Base-by-base conservation (phyloP, 768 basidiomycete species). In the Fomitopsis pulvina region DNA sequence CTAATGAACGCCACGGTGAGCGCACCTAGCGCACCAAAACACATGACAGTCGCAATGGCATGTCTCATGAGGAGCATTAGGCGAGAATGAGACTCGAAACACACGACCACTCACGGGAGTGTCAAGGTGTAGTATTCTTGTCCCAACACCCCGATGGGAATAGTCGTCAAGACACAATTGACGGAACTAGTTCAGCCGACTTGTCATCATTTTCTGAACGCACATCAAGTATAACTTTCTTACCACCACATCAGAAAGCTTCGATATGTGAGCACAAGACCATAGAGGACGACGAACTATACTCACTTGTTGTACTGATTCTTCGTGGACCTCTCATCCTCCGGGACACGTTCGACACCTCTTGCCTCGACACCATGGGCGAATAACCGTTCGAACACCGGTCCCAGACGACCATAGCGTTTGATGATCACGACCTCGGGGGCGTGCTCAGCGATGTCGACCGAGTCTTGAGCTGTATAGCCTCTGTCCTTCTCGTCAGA, bases 291-390 rank as follows among this genome's bases (percentile, higher is more conserved):
- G 40, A 16, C 12, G 32, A 24, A 12, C 44, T 37, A 28, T 12
- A 65, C 68, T 40, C 43, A 70, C 71, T 72, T 72, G 57, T 74
- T 74, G 70, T 72, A 73, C 12, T 66, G 56, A 50, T 75, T 70
- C 50, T 72, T 74, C 1, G 53, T 62, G 45, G 72, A 70, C 52
- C 75, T 57, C 60, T 77, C 70, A 50, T 72, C 60, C 57, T 79
- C 78, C 14, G 73, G 75, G 0, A 79, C 73, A 11, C 78, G 72
- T 53, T 78, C 78, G 5, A 80, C 72, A 18, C 78, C 78, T 60
- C 75, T 64, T 4, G 76, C 76, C 59, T 80, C 78, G 18, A 79
- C 73, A 41, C 76, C 77, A 46, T 63, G 71, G 14, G 66, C 62
- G 57, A 78, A 77, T 11, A 77, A 62, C 56, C 59, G 70, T 38